Conservation (phyloP, 2,329 filamentous ascomycete genomes). For the Chaetothyriales sp. region DNA sequence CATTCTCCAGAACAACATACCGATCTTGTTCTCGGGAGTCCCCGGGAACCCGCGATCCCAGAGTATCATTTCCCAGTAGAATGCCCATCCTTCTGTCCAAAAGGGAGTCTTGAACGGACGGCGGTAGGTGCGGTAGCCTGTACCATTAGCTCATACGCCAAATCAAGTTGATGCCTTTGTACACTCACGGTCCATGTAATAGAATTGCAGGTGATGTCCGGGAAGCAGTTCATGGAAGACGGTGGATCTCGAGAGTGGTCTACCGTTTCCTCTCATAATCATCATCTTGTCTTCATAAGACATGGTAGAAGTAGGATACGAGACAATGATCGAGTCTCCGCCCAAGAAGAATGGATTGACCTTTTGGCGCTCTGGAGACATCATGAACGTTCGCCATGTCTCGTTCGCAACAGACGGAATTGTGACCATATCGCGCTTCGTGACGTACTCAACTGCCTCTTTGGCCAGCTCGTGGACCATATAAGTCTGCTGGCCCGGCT, state of each 20-base stretch:
- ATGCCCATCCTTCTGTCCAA: constrained; percentile 48
- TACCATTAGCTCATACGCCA: too few relatives aligned
- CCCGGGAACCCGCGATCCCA: constrained; percentile 42
- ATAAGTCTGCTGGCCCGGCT: constrained; percentile 40
- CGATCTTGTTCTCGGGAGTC: constrained; percentile 40
- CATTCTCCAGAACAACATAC: constrained; percentile 50
- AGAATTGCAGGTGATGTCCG: constrained; percentile 43
- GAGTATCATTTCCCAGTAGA: constrained; percentile 49
- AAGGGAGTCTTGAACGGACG: constrained; percentile 44
- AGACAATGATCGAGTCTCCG: constrained; percentile 40
- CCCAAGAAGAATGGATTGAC: constrained; percentile 48
- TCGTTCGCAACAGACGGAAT: constrained; percentile 39
- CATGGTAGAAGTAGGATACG: constrained; percentile 43
- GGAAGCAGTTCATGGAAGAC: constrained; percentile 51
- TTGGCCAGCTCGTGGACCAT: constrained; percentile 39
- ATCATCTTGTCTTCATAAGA: constrained; percentile 43
- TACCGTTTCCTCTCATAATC: constrained; percentile 47
- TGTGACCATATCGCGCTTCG: constrained; percentile 41
- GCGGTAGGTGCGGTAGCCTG: constrained; percentile 37
- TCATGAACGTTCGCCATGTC: constrained; percentile 45
- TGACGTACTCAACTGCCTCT: constrained; percentile 42
- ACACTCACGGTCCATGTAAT: constrained; percentile 10
- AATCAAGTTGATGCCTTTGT: too few relatives aligned
- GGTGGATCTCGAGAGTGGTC: constrained; percentile 43
- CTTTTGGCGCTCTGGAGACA: constrained; percentile 39